Evolutionary conservation across 2,329 filamentous ascomycete species (phyloP), one percentile per base, ranked within the genome.

Genomic region (Mycosphaerella sp.): DNA sequence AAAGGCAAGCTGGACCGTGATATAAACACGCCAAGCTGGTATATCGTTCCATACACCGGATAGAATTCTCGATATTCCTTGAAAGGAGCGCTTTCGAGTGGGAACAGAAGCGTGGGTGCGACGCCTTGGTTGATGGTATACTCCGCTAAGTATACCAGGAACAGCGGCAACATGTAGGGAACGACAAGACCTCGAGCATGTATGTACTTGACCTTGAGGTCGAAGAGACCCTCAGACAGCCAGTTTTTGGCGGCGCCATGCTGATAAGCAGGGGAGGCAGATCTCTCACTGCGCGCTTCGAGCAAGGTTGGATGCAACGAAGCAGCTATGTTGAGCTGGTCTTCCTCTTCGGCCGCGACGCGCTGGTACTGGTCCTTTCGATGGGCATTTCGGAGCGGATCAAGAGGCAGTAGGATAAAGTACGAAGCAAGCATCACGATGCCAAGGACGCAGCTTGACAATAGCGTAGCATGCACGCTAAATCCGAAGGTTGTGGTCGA

Each of bases 101-200:
- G 89, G 66, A 95, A 98, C 4, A 98, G 79, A 0, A 97, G 75
- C 0, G 89, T 95, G 0, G 93, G 91, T 0, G 89, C 78, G 0
- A 97, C 89, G 32, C 90, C 91, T 73, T 95, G 90, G 72, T 97
- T 97, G 70, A 97, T 96, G 49, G 87, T 94, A 68, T 98, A 98
- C 73, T 98, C 93, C 50, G 90, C 89, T 32, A 97, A 80, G 68
- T 96, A 98, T 27, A 98, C 93, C 13, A 97, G 73, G 30, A 97
- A 77, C 12, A 98, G 77, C 0, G 93, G 93, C 3, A 95, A 76
- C 89, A 98, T 97, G 68, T 84, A 85, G 8, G 57, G 57, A 10
- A 59, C 28, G 25, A 58, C 53, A 9, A 60, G 49, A 9, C 51
- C 40, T 28, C 46, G 54, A 9, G 58, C 53, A 4, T 87, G 84